Evolutionary conservation across 768 basidiomycete species (phyloP).

Genomic region (Multifurca ochricompacta): DNA sequence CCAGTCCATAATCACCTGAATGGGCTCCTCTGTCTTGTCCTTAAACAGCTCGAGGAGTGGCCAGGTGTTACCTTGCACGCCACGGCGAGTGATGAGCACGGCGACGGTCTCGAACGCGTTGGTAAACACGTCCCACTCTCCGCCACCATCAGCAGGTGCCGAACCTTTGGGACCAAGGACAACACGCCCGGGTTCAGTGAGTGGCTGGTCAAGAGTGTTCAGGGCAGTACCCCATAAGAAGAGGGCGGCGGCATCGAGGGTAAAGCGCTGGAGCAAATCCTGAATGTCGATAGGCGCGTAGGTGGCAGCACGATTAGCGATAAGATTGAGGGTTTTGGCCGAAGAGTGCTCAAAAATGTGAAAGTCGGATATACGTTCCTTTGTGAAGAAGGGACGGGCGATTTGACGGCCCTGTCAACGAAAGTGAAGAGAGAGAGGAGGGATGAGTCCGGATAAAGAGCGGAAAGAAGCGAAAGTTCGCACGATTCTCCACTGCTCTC

Average conservation of each 20-base stretch:
- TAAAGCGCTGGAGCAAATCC: slow-evolving; percentile 41
- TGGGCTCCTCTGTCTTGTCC: slow-evolving; percentile 19
- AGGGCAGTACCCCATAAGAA: slow-evolving; percentile 43
- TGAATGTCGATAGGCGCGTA: slow-evolving; percentile 21
- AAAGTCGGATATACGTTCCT: slow-evolving; percentile 31
- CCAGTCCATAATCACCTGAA: slow-evolving; percentile 10
- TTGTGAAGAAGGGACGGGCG: slow-evolving; percentile 32
- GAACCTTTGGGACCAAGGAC: slow-evolving; percentile 20
- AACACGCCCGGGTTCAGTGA: slow-evolving; percentile 34
- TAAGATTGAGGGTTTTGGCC: slow-evolving; percentile 22
- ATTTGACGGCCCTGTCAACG: slow-evolving; percentile 28
- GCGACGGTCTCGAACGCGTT: slow-evolving; percentile 16
- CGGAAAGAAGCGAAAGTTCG: slow-evolving; percentile 4
- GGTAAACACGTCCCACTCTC: slow-evolving; percentile 18
- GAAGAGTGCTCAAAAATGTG: slow-evolving; percentile 29
- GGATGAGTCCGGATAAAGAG: not conserved
- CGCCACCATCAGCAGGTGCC: slow-evolving; percentile 9
- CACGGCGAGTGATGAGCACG: slow-evolving; percentile 14
- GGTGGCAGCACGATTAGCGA: slow-evolving; percentile 2
- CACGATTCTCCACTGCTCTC: slow-evolving; percentile 18
- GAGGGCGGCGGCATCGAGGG: slow-evolving; percentile 46
- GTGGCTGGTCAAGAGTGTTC: slow-evolving; percentile 30
- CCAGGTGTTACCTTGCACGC: slow-evolving; percentile 18
- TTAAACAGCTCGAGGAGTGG: slow-evolving; percentile 20
- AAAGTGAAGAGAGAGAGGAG: slow-evolving; percentile 23